Conservation (phyloP, 768 basidiomycete species). For the Austroboletus festivus region DNA sequence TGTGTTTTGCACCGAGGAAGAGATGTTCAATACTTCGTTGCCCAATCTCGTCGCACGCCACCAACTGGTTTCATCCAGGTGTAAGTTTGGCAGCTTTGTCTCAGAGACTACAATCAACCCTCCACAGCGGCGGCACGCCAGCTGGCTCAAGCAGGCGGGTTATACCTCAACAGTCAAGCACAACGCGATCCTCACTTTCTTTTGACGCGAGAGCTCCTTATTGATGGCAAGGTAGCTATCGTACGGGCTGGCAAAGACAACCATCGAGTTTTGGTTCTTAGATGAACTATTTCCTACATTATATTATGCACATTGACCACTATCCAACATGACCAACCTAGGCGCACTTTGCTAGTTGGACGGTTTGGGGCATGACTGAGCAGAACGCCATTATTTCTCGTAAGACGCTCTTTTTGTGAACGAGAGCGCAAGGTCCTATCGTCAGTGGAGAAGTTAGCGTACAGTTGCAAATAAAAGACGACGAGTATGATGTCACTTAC, state of each 20-base stretch:
- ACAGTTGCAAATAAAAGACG: background rate
- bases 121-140: constrained; percentile 59
- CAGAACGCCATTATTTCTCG: background rate
- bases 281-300: constrained; percentile 6
- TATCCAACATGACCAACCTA: background rate
- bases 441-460: constrained; percentile 1
- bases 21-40: constrained; percentile 53
- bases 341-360: background rate
- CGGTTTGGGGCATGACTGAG: background rate
- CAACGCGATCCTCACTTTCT: constrained; percentile 49
- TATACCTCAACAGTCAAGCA: constrained; percentile 67
- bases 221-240: constrained; percentile 62
- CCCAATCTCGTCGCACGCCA: constrained; percentile 59
- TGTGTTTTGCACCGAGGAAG: constrained; percentile 43
- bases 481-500: constrained; percentile 11
- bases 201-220: constrained; percentile 44
- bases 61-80: constrained; percentile 58
- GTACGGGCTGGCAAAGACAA: constrained; percentile 76
- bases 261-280: constrained; percentile 50
- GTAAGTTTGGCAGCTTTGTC: constrained; percentile 39
- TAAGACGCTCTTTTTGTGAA: constrained; percentile 4
- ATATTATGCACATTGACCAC: background rate
- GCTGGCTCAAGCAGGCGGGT: constrained; percentile 60
- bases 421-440: constrained; percentile 25
- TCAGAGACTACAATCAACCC: background rate